Base-by-base conservation (phyloP, 2,329 filamentous ascomycete genomes). In the Hyphodiscus sp. region DNA sequence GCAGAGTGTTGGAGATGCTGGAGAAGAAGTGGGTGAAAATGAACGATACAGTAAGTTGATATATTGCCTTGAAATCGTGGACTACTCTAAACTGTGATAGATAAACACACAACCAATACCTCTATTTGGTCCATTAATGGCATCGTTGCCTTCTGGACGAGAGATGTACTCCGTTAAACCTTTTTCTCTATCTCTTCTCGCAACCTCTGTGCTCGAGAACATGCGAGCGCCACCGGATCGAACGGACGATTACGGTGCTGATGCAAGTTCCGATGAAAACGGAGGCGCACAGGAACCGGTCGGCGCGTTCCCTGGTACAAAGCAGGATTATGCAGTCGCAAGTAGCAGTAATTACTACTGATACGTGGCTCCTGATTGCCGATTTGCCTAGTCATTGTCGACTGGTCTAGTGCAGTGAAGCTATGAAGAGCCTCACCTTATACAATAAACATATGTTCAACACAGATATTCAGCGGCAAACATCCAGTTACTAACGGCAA, bases 11-110 rank as follows among this genome's bases (percentile, higher is more conserved):
- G 49, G 88, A 94, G 63, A 89, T 94, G 83, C 73, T 99, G 33
- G 82, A 95, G 63, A 79, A 77, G 41, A 96, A 96, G 68, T 96
- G 94, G 92, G 83, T 82, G 57, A 94, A 91, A 72, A 83, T 91
- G 71, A 99, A 99, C 66, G 90, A 96, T 69, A 95, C 89, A 18
- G 89, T 95, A 72, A 73, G 82, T 69, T 48, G 18, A 18, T 13
- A 41, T 42, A 6, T 26, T 26, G 15, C 6, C 30, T 18, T 20
- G 33, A 56, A 50, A 52, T 58, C 47, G 41, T 26, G 9, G 20
- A 42, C n/a, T 4, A n/a, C n/a, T 7, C 15, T 20, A 45, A 23
- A 6, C 3, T 41, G 1, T 57, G 23, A 26, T 26, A 92, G 83
- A 85, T 96, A 63, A 89, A 91, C 56, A 86, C 90, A 0, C 90